Evolutionary conservation across 108 stramenopile species (phyloP).

Genomic region (Nitzschia sp.): DNA sequence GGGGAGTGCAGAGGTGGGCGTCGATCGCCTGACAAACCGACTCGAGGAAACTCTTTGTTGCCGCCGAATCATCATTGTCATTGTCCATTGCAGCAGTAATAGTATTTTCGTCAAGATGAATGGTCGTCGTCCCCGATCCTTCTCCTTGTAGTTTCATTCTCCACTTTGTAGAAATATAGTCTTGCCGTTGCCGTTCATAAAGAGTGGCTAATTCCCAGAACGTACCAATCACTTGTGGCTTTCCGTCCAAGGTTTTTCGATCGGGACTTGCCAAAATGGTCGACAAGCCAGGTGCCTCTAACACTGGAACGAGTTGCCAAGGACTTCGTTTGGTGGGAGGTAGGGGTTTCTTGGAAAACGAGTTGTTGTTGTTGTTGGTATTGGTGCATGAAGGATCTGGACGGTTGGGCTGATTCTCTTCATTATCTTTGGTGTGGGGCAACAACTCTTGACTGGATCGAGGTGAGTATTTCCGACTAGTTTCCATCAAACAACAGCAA

Average conservation of each 20-base stretch:
- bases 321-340: background rate
- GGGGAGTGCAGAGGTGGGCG: background rate
- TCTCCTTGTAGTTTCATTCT: background rate
- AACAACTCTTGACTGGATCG: too few species aligned
- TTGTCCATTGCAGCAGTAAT: background rate
- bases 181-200: slow-evolving; percentile 1
- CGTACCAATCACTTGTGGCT: background rate
- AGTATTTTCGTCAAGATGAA: background rate
- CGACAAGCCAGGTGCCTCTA: background rate
- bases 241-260: background rate
- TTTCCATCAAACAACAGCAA: too few species aligned
- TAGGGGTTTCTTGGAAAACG: too few species aligned
- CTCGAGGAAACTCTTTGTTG: background rate
- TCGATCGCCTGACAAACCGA: background rate
- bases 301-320: background rate
- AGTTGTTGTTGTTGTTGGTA: too few species aligned
- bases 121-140: background rate
- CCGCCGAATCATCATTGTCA: background rate
- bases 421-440: too few species aligned
- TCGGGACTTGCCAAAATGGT: background rate
- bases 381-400: too few species aligned
- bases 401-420: too few species aligned
- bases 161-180: background rate
- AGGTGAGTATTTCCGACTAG: too few species aligned
- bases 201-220: background rate